Evolutionary conservation across 345 rosid genomes (phyloP), one percentile per base, ranked within the genome.

Genomic region (Populus pruinosa): DNA sequence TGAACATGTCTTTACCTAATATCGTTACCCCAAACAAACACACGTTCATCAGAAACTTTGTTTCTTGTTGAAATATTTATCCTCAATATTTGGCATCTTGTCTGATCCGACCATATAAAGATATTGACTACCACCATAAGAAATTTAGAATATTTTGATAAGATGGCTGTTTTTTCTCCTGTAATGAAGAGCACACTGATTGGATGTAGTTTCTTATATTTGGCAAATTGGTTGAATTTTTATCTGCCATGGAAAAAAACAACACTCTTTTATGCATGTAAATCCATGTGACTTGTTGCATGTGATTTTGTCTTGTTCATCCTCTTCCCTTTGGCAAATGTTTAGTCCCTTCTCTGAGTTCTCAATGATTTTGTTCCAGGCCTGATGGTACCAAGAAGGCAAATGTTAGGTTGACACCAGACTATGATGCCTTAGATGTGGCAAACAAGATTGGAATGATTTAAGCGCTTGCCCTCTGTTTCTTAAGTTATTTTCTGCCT

Each of bases 371-470:
- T 59, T 59, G 49, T 74, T 76, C 21, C 90, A 91, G 97, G 93
- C 99, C 98, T 8, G 96, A 95, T 84, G 98, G 97, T 17, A 93
- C 96, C 0, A 95, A 95, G 92, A 93, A 92, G 85, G 98, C 99
- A 2, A 92, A 89, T 47, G 97, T 95, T 18, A 89, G 99, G 87
- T 82, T 95, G 91, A 90, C 96, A 7, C 97, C 98, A 6, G 99
- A 95, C 75, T 87, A 83, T 12, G 98, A 93, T 81, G 99, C 98
- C 27, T 86, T 95, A 90, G 99, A 91, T 64, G 97, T 93, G n/a
- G 99, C 96, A 27, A 95, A 93, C 92, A 95, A 95, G 82, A 95
- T 95, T 59, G 99, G 99, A 7, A 92, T 95, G 74, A 93, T 93
- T 72, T 95, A 87, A 88, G 84, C 8, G 12, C 53, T 65, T 35